phyloP scores from a whole-genome alignment of 768 basidiomycete genomes.

The Candolleomyces aberdarensis region DNA sequence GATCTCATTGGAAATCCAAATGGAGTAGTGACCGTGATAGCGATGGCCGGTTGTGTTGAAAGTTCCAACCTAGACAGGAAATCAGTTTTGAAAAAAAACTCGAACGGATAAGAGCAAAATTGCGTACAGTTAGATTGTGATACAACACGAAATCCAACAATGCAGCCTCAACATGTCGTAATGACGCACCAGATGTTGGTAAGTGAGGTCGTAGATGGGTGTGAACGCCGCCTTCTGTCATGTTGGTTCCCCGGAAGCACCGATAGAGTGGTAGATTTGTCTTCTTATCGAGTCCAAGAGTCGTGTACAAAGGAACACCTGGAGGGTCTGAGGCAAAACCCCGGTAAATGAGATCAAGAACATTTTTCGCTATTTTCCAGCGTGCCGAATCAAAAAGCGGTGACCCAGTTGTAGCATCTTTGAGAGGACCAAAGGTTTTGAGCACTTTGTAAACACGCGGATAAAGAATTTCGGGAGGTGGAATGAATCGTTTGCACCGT shows the following conservation, averaged over 20 bases:
- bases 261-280: conserved; percentile 20
- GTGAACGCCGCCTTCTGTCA: conserved; percentile 33
- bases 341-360: conserved; percentile 22
- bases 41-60: not conserved
- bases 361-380: conserved; percentile 28
- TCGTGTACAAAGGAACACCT: conserved; percentile 20
- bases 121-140: conserved; percentile 26
- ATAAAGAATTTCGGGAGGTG: conserved; percentile 28
- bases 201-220: conserved; percentile 20
- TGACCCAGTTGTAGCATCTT: conserved; percentile 23
- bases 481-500: conserved; percentile 24
- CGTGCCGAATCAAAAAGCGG: conserved; percentile 27
- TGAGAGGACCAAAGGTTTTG: conserved; percentile 27
- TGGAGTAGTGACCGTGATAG: not conserved
- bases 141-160: conserved; percentile 21
- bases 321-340: conserved; percentile 30
- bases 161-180: conserved; percentile 17
- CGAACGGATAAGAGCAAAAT: not conserved
- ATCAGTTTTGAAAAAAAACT: not conserved
- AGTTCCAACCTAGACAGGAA: not conserved
- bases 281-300: conserved; percentile 16
- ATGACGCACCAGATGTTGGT: conserved; percentile 21
- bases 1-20: conserved; percentile 3
- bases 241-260: conserved; percentile 29
- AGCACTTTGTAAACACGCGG: conserved; percentile 23